Conservation (phyloP, 441 rosid species). For the Isatis lusitanica region DNA sequence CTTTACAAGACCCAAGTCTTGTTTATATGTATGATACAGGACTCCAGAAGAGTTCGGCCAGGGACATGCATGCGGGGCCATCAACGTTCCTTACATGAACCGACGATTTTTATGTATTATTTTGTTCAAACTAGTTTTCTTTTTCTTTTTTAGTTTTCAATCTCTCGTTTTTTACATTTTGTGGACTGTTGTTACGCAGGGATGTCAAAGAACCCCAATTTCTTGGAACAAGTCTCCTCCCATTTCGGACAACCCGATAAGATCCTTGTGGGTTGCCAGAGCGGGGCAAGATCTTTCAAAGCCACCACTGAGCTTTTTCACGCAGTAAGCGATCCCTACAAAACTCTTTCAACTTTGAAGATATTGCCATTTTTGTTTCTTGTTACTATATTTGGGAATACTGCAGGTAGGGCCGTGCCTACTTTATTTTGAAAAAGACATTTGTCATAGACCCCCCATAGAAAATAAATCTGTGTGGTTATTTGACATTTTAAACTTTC, state of each 20-base stretch:
- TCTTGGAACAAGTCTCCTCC: slow-evolving; percentile 60
- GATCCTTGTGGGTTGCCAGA: slow-evolving; percentile 78
- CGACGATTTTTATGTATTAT: no score
- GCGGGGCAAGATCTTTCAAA: slow-evolving; percentile 70
- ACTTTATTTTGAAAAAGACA: no score
- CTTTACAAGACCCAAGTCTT: no score
- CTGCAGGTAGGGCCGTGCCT: background rate
- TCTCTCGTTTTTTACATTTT: background rate
- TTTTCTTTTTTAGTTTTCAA: background rate
- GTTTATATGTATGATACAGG: no score
- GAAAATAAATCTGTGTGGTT: no score
- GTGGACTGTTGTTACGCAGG: slow-evolving; percentile 37
- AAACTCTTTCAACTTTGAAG: background rate
- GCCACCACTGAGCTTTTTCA: slow-evolving; percentile 74
- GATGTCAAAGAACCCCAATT: slow-evolving; percentile 68
- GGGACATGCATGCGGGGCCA: no score
- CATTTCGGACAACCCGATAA: slow-evolving; percentile 62
- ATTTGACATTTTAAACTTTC: no score
- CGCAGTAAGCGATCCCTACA: slow-evolving; percentile 42
- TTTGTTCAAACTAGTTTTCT: background rate
- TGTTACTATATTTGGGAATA: background rate
- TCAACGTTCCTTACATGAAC: no score
- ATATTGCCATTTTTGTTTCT: background rate
- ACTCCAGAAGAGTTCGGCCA: no score
- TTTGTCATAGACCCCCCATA: no score